These are phyloP conservation scores for Marasmius oreades DNA, from an alignment of 1,284 basidiomycete species.

Conservation along the genomic window DNA sequence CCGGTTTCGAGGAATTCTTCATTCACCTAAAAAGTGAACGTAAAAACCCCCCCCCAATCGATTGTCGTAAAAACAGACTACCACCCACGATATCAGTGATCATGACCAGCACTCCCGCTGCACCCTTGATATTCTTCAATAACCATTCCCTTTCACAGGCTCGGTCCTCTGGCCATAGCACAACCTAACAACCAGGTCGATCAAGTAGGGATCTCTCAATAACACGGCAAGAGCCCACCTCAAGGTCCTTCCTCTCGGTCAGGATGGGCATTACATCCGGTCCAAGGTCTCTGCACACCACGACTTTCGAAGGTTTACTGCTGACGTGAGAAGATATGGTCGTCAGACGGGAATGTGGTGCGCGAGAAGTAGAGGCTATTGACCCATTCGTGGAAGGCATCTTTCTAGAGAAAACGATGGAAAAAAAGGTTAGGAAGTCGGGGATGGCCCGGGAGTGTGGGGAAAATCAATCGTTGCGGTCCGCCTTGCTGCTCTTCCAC, in stretches of 20 bases:
- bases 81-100: slow-evolving; percentile 63
- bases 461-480: not conserved
- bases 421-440: not conserved
- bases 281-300: slow-evolving; percentile 69
- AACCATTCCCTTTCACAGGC: slow-evolving; percentile 75
- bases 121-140: slow-evolving; percentile 66
- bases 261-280: slow-evolving; percentile 69
- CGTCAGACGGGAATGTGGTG: slow-evolving; percentile 28
- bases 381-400: slow-evolving; percentile 7
- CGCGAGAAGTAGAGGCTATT: slow-evolving; percentile 10
- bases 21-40: slow-evolving; percentile 50
- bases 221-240: slow-evolving; percentile 37
- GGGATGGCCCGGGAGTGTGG: not conserved
- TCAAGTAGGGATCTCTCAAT: not conserved
- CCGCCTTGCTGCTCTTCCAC: too few relatives aligned
- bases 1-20: slow-evolving; percentile 70
- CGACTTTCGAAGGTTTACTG: slow-evolving; percentile 45
- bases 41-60: not conserved
- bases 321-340: slow-evolving; percentile 29
- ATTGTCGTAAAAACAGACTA: not conserved
- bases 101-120: slow-evolving; percentile 65
- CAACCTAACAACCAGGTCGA: slow-evolving; percentile 38
- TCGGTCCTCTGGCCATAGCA: slow-evolving; percentile 70
- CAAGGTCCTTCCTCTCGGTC: slow-evolving; percentile 44
- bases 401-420: not conserved